Evolutionary conservation across 73 alveolate genomes (phyloP).

Genomic region (Effrenium voratum): DNA sequence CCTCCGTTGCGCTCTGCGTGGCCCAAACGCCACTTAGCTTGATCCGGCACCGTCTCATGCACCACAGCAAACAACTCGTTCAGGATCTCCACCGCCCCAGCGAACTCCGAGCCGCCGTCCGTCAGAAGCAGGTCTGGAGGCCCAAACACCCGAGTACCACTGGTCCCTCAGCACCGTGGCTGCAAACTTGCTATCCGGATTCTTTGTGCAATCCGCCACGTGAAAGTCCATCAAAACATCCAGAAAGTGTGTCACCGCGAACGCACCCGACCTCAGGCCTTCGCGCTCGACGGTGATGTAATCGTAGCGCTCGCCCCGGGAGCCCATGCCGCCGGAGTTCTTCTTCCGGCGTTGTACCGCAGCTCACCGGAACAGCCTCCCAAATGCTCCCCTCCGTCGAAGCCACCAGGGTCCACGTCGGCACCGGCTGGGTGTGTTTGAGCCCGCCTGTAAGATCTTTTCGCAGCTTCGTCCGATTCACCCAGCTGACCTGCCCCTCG

Average conservation of each 20-base stretch:
- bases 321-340: background rate
- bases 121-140: background rate
- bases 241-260: slow-evolving; percentile 11
- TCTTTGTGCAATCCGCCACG: background rate
- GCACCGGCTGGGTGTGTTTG: background rate
- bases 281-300: slow-evolving; percentile 13
- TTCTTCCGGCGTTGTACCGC: background rate
- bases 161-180: background rate
- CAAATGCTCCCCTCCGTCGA: background rate
- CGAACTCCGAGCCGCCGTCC: slow-evolving; percentile 17
- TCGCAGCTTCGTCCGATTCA: background rate
- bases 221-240: slow-evolving; percentile 28
- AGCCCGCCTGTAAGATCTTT: background rate
- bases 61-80: background rate
- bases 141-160: slow-evolving; percentile 13
- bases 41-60: slow-evolving; percentile 7
- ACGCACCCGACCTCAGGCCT: background rate
- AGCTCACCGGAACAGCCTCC: background rate
- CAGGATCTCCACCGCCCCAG: background rate
- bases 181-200: background rate
- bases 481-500: background rate
- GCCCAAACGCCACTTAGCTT: slow-evolving; percentile 30
- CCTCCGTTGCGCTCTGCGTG: slow-evolving; percentile 32
- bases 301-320: background rate
- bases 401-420: background rate